phyloP scores from a whole-genome alignment of 2,329 filamentous ascomycete species.

The Sarocladium oryzae region DNA sequence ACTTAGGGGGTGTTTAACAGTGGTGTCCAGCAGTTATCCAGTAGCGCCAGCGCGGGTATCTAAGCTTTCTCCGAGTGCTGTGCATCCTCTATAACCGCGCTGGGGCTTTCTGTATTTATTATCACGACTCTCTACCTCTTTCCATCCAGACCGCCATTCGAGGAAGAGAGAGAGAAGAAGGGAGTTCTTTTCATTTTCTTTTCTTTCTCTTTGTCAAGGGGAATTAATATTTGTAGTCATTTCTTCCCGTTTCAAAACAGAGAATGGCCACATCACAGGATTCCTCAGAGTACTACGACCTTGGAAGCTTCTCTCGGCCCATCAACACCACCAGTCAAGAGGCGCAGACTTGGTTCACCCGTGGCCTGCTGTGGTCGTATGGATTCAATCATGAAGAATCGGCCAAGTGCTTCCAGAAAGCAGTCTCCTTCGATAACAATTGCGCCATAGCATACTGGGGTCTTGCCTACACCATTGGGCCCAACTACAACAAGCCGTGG shows the following conservation, averaged over 20 bases:
- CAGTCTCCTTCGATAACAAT: constrained; percentile 43
- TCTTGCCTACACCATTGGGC: constrained; percentile 63
- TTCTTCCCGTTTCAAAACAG: background rate
- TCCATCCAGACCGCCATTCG: too few relatives aligned
- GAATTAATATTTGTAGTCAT: too few relatives aligned
- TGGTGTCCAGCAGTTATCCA: background rate
- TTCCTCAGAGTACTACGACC: constrained; percentile 43
- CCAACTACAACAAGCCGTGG: constrained; percentile 76
- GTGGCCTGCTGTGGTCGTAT: constrained; percentile 67
- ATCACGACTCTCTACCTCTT: too few relatives aligned
- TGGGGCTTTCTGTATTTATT: too few relatives aligned
- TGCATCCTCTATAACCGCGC: too few relatives aligned
- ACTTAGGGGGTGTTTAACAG: background rate
- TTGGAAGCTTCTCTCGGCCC: constrained; percentile 51
- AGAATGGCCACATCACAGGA: background rate
- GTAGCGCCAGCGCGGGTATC: too few relatives aligned
- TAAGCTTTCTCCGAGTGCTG: too few relatives aligned
- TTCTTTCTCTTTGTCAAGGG: too few relatives aligned
- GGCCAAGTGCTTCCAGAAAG: constrained; percentile 54
- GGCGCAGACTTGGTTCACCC: constrained; percentile 63
- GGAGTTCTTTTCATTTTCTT: too few relatives aligned
- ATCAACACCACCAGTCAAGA: constrained; percentile 45
- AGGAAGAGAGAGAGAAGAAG: too few relatives aligned
- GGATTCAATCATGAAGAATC: constrained; percentile 73
- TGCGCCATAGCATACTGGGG: constrained; percentile 66